These are phyloP conservation scores for Cyclostephanos invisitatus DNA, from an alignment of 108 stramenopile genomes.

Conservation along the genomic window DNA sequence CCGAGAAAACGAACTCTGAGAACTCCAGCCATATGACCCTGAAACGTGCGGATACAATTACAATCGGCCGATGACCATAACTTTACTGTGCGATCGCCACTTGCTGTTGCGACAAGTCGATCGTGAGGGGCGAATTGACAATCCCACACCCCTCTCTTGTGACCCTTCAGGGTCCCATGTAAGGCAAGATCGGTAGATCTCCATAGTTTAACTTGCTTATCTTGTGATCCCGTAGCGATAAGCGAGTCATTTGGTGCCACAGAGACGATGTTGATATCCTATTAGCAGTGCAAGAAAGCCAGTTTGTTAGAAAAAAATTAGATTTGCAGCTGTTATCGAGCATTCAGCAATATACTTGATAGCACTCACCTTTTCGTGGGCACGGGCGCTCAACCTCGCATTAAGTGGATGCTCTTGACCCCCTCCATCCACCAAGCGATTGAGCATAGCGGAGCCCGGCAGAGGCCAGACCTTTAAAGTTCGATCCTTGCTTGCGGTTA, in stretches of 20 bases:
- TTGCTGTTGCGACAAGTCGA: slow-evolving; percentile 89
- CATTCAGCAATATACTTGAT: no score
- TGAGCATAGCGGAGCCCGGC: slow-evolving; percentile 64
- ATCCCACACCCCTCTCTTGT: slow-evolving; percentile 96
- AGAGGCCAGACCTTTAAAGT: slow-evolving; percentile 94
- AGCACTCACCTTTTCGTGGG: slow-evolving; percentile 61
- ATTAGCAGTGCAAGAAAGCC: slow-evolving; percentile 44
- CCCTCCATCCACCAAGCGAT: slow-evolving; percentile 21
- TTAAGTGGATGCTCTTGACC: slow-evolving; percentile 42
- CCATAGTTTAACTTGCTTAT: slow-evolving; percentile 94
- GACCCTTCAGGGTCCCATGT: slow-evolving; percentile 88
- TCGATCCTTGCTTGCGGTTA: slow-evolving; percentile 90
- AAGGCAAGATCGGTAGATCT: slow-evolving; percentile 74
- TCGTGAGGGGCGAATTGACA: slow-evolving; percentile 94
- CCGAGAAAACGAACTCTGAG: slow-evolving; percentile 81
- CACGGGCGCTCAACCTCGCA: slow-evolving; percentile 68
- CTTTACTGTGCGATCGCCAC: slow-evolving; percentile 93
- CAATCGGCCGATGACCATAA: slow-evolving; percentile 92
- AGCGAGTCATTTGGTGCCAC: slow-evolving; percentile 95
- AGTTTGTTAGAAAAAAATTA: slow-evolving; percentile 20
- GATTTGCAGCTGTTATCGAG: not conserved
- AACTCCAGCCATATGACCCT: slow-evolving; percentile 93
- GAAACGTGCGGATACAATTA: slow-evolving; percentile 89
- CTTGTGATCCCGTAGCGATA: slow-evolving; percentile 95
- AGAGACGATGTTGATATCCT: slow-evolving; percentile 95